Base-by-base conservation (phyloP, 1,284 basidiomycete species). In the Cryptococcus sp. region DNA sequence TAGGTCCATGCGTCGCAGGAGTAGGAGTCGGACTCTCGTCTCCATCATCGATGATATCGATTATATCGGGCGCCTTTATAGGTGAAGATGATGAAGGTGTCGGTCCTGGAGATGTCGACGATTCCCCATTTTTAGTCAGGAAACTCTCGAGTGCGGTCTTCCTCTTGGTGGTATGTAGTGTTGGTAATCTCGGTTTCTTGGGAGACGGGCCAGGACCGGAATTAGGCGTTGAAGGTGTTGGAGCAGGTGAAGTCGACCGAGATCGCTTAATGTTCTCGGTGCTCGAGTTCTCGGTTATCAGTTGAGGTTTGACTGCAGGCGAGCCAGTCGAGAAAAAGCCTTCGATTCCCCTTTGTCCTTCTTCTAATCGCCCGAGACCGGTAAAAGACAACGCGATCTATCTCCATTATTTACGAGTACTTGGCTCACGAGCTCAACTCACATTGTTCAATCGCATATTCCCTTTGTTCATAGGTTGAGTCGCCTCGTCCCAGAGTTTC, bases 401-500 rank as follows among this genome's bases (percentile, higher is more conserved):
- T 6, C n/a, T 41, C 38, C 38, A 41, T n/a, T 10, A 41, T 10
- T 41, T 41, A n/a, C 38, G 23, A 41, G 38, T 41, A 41, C 10
- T 41, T 10, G 38, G 38, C 23, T 23, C 10, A n/a, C 14, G 30
- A n/a, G 6, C 23, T 42, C 23, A 51, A 50, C 71, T 52, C 49
- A 75, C 82, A 61, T 83, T 83, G 41, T 86, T 86, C 49, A 96
- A 81, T 57, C 87, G 86, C 76, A 89, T 79, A 34, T 57, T 63
- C 2, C 61, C 65, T 3, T 76, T 74, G 35, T 58, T 58, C 35
- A 80, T 73, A 43, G 81, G 79, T 48, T 82, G 81, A 5, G 89
- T 81, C 11, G 92, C 81, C 58, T 97, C 93, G 59, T 86, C 87
- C 88, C 94, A 92, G 2, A 98, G 81, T 70, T 85, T 88, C 64